These are phyloP conservation scores for Pyricularia grisea DNA, from an alignment of 2,329 filamentous ascomycete genomes.

Conservation along the genomic window DNA sequence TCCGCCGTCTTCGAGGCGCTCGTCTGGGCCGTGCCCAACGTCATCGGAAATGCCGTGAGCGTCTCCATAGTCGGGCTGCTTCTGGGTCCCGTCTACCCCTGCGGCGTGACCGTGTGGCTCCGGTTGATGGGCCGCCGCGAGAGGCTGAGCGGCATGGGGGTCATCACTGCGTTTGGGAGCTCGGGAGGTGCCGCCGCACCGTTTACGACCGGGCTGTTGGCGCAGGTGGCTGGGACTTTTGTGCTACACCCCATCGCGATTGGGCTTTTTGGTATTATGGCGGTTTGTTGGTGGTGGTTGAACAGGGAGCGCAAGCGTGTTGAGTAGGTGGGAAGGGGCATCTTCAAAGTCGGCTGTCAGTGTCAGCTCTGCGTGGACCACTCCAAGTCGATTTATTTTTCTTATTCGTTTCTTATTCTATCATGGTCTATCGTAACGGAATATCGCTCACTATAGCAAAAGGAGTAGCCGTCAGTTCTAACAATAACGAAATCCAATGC, in stretches of 20 bases:
- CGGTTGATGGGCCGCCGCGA: conserved; percentile 48
- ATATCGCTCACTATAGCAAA: not conserved
- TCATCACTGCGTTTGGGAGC: conserved; percentile 61
- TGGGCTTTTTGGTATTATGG: conserved; percentile 54
- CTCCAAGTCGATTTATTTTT: not conserved
- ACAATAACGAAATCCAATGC: not conserved
- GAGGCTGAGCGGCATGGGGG: conserved; percentile 53
- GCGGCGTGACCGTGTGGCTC: conserved; percentile 55
- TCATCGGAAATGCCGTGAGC: conserved; percentile 60
- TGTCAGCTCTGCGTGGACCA: too few relatives aligned
- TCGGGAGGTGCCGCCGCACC: conserved; percentile 59
- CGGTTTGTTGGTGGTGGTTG: conserved; percentile 53
- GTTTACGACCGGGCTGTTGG: conserved; percentile 55
- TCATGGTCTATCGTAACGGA: not conserved
- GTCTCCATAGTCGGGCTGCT: conserved; percentile 64
- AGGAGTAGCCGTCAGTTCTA: not conserved
- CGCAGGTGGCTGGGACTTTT: conserved; percentile 52
- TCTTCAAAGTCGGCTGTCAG: too few relatives aligned
- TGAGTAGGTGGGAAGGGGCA: conserved; percentile 28
- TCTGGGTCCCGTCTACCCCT: conserved; percentile 73
- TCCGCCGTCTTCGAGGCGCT: conserved; percentile 63
- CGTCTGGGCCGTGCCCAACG: conserved; percentile 68
- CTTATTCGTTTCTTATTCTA: not conserved
- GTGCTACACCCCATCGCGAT: conserved; percentile 61
- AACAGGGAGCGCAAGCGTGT: conserved; percentile 49